Evolutionary conservation across 208 protist species (phyloP), one percentile per base, ranked within the genome.

Genomic region (Trypanosomatidae sp.): DNA sequence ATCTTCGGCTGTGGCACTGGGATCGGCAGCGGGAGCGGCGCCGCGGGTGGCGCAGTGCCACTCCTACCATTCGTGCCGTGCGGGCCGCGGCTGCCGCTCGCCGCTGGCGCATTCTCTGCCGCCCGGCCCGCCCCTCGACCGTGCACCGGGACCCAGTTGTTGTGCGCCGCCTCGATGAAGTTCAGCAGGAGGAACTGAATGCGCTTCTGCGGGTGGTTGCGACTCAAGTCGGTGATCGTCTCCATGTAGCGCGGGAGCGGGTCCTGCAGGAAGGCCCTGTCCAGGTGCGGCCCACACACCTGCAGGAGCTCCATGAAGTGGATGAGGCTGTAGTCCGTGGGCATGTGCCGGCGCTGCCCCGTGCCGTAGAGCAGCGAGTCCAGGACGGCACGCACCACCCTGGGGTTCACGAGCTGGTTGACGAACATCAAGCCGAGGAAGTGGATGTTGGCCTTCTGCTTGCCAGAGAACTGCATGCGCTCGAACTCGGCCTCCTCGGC

Each of bases 381-480:
- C 58, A 97, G 78, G 39, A 97, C 86, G 1, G 79, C 72, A 47
- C 73, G 55, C 25, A 95, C 89, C 28, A 97, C 89, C 52, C 66
- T 80, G 71, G 88, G 79, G 49, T 68, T 59, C 10, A 93, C 89
- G 44, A 97, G 79, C 44, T 80, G 79, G 60, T 77, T 74, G 15
- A 49, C 72, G 69, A 94, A 97, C 66, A 97, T 79, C 36, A 93
- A 81, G 36, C 92, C 92, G 15, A 97, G 83, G 65, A 95, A 95
- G 76, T 88, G 81, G 44, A 97, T 89, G 69, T 97, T 97, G 4
- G 92, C 86, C 86, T 94, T 95, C 73, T 94, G 90, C 70, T 90
- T 87, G 39, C 75, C 82, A 0, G 75, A 79, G 80, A 94, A 94
- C n/a, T 82, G 79, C n/a, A 89, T 67, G 6, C 88, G 84, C 71